These are phyloP conservation scores for Aphanocladium album DNA, from an alignment of 2,329 filamentous ascomycete genomes.

Conservation along the genomic window DNA sequence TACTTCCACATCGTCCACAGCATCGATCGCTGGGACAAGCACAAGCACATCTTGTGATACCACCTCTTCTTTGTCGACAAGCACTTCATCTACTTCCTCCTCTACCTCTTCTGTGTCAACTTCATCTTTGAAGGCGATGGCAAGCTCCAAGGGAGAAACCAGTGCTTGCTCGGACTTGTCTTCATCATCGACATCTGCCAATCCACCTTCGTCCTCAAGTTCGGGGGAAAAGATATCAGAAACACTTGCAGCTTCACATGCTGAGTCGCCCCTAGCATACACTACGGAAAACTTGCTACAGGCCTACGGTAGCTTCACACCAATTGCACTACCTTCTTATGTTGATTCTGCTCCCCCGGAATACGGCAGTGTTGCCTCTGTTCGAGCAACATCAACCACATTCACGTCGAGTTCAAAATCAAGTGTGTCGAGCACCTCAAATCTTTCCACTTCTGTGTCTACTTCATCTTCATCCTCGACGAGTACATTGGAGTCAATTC, in stretches of 20 bases:
- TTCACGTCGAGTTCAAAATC: not conserved
- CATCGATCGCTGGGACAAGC: not conserved
- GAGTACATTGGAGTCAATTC: not conserved
- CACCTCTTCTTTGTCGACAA: not conserved
- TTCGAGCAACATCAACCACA: not conserved
- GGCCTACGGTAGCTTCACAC: constrained; percentile 5
- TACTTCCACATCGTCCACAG: not conserved
- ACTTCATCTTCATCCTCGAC: not conserved
- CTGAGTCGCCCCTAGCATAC: not conserved
- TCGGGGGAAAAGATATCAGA: not conserved
- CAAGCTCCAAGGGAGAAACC: not conserved
- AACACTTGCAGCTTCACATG: not conserved
- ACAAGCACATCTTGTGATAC: not conserved
- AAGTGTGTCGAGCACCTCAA: not conserved
- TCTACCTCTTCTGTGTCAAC: not conserved
- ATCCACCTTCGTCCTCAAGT: not conserved
- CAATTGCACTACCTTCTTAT: constrained; percentile 4
- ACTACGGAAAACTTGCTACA: not conserved
- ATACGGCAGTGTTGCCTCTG: not conserved
- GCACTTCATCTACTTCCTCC: not conserved
- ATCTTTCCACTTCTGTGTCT: not conserved
- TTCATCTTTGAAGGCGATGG: not conserved
- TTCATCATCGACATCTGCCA: not conserved
- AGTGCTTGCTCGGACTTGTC: not conserved
- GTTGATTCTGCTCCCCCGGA: not conserved